A percentile compares a stretch with the other conserved stretches of the same genome.
phyloP scores from a whole-genome alignment of 2,329 filamentous ascomycete species.

The Penicillium brasilianum region DNA sequence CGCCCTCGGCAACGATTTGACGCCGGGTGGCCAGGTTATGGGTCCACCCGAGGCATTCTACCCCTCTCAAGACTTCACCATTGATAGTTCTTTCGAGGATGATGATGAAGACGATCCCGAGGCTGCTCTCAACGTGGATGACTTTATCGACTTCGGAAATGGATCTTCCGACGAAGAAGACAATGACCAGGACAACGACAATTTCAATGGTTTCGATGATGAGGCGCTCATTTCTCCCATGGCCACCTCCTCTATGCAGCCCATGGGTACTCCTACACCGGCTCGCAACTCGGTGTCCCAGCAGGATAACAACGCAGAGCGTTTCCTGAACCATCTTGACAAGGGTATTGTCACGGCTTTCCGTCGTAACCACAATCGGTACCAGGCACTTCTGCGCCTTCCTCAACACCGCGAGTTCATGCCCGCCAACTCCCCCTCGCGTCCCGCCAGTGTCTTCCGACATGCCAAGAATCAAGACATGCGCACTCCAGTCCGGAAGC shows the following conservation, averaged over 20 bases:
- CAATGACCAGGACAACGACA: constrained; percentile 58
- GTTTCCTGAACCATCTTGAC: constrained; percentile 70
- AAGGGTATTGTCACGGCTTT: constrained; percentile 78
- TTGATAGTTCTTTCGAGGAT: constrained; percentile 65
- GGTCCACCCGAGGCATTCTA: constrained; percentile 79
- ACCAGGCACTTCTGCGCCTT: constrained; percentile 56
- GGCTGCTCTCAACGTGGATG: constrained; percentile 66
- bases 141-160: constrained; percentile 73
- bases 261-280: constrained; percentile 42
- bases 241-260: constrained; percentile 50
- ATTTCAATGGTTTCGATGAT: constrained; percentile 56
- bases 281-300: constrained; percentile 40
- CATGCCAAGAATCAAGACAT: constrained; percentile 47
- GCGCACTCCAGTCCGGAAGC: constrained; percentile 48
- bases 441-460: constrained; percentile 50
- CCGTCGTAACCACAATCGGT: constrained; percentile 62
- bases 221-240: constrained; percentile 50
- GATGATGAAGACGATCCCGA: constrained; percentile 70
- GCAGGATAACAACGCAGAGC: constrained; percentile 48
- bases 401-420: constrained; percentile 53
- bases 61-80: constrained; percentile 62
- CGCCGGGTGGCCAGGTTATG: constrained; percentile 65
- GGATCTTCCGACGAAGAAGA: constrained; percentile 59
- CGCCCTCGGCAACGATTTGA: constrained; percentile 62
- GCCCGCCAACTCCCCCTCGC: constrained; percentile 50